phyloP scores from a whole-genome alignment of 495 filamentous ascomycete species.

The Hypoxylon cercidicola region DNA sequence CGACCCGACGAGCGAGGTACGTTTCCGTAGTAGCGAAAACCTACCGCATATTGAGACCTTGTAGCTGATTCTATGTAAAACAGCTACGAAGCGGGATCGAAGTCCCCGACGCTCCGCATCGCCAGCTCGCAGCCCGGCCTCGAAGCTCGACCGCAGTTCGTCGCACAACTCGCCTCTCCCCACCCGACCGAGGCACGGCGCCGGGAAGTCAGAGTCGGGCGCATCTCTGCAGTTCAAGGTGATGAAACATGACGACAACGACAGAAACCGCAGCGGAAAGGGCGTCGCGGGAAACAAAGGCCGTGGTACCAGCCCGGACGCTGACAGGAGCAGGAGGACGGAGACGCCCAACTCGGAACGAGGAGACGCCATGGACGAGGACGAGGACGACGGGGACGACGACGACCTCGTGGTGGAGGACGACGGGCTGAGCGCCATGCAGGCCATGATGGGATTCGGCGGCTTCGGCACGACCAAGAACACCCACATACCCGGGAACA shows the following conservation, averaged over 20 bases:
- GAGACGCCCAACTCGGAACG: constrained; percentile 33
- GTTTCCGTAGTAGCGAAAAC: constrained; percentile 4
- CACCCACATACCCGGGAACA: constrained; percentile 90
- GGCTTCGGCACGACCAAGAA: constrained; percentile 88
- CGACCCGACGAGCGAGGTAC: constrained; percentile 53
- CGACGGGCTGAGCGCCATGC: constrained; percentile 78
- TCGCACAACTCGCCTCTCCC: constrained; percentile 45
- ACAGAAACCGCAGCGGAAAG: constrained; percentile 55
- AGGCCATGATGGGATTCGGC: constrained; percentile 86
- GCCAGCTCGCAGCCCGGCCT: constrained; percentile 31
- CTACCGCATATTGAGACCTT: no score
- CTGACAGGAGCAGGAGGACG: constrained; percentile 34
- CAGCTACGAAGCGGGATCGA: constrained; percentile 25
- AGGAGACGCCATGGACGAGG: constrained; percentile 59
- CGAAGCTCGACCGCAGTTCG: constrained; percentile 26
- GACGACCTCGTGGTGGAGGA: constrained; percentile 65
- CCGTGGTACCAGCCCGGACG: constrained; percentile 13
- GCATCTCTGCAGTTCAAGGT: constrained; percentile 51
- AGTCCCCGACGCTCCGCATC: constrained; percentile 33
- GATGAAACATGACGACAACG: constrained; percentile 49
- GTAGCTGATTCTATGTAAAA: no score
- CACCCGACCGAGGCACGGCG: constrained; percentile 36
- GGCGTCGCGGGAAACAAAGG: constrained; percentile 27
- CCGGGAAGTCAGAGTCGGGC: constrained; percentile 32
- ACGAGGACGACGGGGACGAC: constrained; percentile 53